Evolutionary conservation across 1,284 basidiomycete species (phyloP).

Genomic region (Marasmius oreades): DNA sequence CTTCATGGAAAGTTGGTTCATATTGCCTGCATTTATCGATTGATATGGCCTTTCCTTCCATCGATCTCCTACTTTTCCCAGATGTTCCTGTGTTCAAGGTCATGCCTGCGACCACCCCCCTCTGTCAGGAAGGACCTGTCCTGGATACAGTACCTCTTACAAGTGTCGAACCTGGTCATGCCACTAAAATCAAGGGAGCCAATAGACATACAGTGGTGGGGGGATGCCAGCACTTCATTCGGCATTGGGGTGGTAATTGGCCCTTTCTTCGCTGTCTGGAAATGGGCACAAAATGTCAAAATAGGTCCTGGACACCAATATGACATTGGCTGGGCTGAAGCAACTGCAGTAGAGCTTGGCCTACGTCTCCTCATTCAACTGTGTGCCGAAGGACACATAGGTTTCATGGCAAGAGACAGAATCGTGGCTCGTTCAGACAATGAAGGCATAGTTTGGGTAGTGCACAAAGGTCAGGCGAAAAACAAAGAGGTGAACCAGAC

Average conservation of each 20-base stretch:
- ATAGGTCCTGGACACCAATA: not conserved
- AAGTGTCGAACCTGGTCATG: slow-evolving; percentile 18
- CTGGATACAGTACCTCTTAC: slow-evolving; percentile 20
- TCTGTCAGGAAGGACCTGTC: slow-evolving; percentile 18
- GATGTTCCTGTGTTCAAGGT: slow-evolving; percentile 15
- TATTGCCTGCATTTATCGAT: slow-evolving; percentile 23
- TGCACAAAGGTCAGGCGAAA: not conserved
- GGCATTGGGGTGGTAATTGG: slow-evolving; percentile 34
- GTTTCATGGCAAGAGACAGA: not conserved
- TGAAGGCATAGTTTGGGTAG: not conserved
- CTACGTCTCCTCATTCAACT: not conserved
- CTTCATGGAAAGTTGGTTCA: slow-evolving; percentile 37
- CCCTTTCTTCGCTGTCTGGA: slow-evolving; percentile 28
- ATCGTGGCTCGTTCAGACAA: not conserved
- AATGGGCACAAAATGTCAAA: slow-evolving; percentile 22
- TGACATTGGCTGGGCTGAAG: slow-evolving; percentile 2
- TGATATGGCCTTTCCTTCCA: slow-evolving; percentile 29
- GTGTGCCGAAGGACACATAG: not conserved
- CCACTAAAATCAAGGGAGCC: slow-evolving; percentile 17
- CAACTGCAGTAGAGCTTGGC: not conserved
- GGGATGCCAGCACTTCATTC: slow-evolving; percentile 35
- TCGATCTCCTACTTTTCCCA: slow-evolving; percentile 22
- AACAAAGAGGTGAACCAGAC: not conserved
- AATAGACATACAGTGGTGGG: slow-evolving; percentile 32
- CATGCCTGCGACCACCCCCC: slow-evolving; percentile 9